Evolutionary conservation across 495 filamentous ascomycete species (phyloP).

Genomic region (Penicillium manginii): DNA sequence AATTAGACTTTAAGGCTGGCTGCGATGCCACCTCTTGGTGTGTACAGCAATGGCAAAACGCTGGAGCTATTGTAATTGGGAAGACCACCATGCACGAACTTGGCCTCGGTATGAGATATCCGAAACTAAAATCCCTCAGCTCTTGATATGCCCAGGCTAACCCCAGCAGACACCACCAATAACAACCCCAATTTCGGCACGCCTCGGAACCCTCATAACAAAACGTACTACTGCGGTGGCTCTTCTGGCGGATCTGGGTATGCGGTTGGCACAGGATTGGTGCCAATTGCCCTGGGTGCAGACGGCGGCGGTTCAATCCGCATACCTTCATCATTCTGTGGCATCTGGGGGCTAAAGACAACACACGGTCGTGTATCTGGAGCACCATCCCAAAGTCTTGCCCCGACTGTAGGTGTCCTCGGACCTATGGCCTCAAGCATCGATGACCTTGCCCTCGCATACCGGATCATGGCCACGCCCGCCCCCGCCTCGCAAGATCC

Average conservation of each 20-base stretch:
- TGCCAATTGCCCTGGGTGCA: constrained; percentile 81
- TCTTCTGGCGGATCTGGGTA: constrained; percentile 87
- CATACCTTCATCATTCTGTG: constrained; percentile 81
- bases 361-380: constrained; percentile 75
- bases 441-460: constrained; percentile 81
- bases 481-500: constrained; percentile 58
- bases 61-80: constrained; percentile 80
- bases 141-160: constrained; percentile 1
- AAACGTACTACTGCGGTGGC: constrained; percentile 81
- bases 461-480: constrained; percentile 73
- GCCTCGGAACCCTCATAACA: constrained; percentile 81
- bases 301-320: constrained; percentile 89
- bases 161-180: constrained; percentile 68
- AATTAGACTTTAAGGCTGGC: constrained; percentile 58
- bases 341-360: constrained; percentile 86
- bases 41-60: constrained; percentile 72
- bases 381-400: constrained; percentile 62
- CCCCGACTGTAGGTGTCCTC: constrained; percentile 64
- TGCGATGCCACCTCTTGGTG: constrained; percentile 68
- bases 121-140: background rate
- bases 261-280: constrained; percentile 71
- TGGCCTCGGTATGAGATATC: constrained; percentile 60
- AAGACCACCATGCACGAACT: constrained; percentile 94
- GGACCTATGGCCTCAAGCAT: constrained; percentile 81
- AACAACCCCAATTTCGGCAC: constrained; percentile 83